Evolutionary conservation across 352 stramenopile genomes (phyloP).

Genomic region (Pythium insidiosum): DNA sequence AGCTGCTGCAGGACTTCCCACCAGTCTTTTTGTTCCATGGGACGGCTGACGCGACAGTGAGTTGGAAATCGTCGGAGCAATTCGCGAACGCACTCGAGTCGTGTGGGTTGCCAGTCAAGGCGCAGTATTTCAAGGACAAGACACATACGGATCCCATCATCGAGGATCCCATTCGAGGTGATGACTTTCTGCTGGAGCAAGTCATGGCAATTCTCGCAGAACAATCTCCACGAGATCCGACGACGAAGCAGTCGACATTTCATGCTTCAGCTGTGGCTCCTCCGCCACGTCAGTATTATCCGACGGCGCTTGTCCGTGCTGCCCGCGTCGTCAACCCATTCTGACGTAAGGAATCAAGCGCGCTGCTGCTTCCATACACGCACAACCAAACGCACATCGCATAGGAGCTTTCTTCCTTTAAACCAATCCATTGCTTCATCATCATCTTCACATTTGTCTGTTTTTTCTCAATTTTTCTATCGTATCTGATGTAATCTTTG

Average conservation of each 20-base stretch:
- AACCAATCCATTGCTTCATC: no score
- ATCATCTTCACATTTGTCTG: no score
- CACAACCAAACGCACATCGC: no score
- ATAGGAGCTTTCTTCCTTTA: no score
- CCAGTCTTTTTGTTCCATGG: constrained; percentile 57
- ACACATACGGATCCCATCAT: constrained; percentile 92
- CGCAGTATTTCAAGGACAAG: constrained; percentile 72
- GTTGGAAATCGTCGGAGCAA: constrained; percentile 44
- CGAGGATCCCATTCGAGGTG: constrained; percentile 68
- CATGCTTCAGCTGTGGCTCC: no score
- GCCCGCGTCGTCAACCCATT: constrained; percentile 60
- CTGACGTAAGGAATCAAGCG: constrained; percentile 9
- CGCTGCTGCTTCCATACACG: no score
- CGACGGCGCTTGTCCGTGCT: constrained; percentile 29
- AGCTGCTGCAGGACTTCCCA: constrained; percentile 37
- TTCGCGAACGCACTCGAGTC: constrained; percentile 36
- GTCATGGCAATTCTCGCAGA: constrained; percentile 42
- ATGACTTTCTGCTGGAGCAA: constrained; percentile 51
- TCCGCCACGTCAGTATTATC: constrained; percentile 35
- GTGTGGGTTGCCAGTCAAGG: constrained; percentile 35
- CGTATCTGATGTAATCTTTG: no score
- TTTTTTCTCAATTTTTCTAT: no score
- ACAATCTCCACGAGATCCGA: constrained; percentile 25
- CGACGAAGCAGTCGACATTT: constrained; percentile 23
- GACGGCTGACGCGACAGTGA: constrained; percentile 53